A percentile compares a stretch with the other conserved stretches of the same genome.
Evolutionary conservation across 148 eudicot species (phyloP).

Genomic region (Rhododendron kiyosumense): DNA sequence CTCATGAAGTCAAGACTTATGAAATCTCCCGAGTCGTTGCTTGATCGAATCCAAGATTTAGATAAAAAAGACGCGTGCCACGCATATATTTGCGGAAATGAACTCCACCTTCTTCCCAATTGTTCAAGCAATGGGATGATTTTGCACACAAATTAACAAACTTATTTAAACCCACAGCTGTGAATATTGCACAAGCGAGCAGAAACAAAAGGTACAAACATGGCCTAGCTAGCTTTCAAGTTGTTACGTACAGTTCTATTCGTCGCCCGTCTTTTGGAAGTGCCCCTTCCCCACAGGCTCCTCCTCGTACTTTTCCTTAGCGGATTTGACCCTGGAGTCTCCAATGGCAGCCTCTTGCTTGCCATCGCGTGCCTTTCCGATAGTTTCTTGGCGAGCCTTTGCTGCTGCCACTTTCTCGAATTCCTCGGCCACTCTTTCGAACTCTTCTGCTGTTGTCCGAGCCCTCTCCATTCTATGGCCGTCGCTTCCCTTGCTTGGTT

Average conservation of each 20-base stretch:
- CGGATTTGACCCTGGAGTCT: background rate
- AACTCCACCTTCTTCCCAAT: background rate
- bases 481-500: constrained; percentile 11
- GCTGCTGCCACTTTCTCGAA: constrained; percentile 20
- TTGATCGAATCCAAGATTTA: too few relatives aligned
- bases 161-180: background rate
- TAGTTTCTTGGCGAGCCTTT: constrained; percentile 30
- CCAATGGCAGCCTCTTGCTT: constrained; percentile 1
- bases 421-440: constrained; percentile 28
- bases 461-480: constrained; percentile 34
- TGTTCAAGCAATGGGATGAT: background rate
- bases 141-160: background rate
- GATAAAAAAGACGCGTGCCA: too few relatives aligned
- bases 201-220: background rate
- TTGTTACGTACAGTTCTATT: background rate
- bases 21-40: too few relatives aligned
- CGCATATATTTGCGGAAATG: background rate
- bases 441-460: constrained; percentile 33
- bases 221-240: background rate
- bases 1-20: too few relatives aligned
- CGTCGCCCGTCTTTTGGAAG: constrained; percentile 19
- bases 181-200: background rate
- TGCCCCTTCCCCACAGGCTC: constrained; percentile 17
- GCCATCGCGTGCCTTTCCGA: constrained; percentile 16
- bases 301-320: constrained; percentile 15